Evolutionary conservation across 2,329 filamentous ascomycete species (phyloP).

Genomic region (Cordyceps cicadae): DNA sequence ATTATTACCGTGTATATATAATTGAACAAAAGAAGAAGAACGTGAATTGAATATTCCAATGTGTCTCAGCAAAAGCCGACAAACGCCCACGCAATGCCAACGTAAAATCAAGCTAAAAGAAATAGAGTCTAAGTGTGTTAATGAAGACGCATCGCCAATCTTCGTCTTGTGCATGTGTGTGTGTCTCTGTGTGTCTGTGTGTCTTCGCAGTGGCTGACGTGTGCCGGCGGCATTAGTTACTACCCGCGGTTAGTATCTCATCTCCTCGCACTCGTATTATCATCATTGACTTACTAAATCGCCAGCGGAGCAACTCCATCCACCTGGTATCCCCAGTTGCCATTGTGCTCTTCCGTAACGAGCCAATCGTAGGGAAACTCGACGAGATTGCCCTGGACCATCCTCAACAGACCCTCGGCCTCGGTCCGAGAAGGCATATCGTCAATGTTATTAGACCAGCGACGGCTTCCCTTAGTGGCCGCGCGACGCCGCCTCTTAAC

Average conservation of each 20-base stretch:
- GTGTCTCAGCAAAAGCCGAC: neutral
- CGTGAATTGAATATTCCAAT: neutral
- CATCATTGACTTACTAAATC: constrained; percentile 68
- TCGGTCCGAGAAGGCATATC: constrained; percentile 68
- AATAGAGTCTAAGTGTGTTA: neutral
- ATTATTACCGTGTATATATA: neutral
- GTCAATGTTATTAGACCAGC: constrained; percentile 54
- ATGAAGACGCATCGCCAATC: neutral
- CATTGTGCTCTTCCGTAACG: constrained; percentile 79
- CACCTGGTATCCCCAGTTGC: constrained; percentile 95
- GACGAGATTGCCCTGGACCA: constrained; percentile 83
- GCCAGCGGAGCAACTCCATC: constrained; percentile 93
- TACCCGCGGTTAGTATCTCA: neutral
- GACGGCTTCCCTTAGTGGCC: constrained; percentile 60
- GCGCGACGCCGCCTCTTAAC: constrained; percentile 57
- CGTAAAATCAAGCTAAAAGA: neutral
- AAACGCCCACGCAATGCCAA: constrained; percentile 6
- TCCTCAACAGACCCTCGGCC: constrained; percentile 69
- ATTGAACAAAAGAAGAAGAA: constrained; percentile 7
- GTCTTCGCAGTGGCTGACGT: neutral
- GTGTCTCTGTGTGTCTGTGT: neutral
- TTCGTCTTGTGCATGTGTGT: neutral
- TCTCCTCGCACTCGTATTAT: neutral
- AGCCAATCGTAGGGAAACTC: constrained; percentile 96
- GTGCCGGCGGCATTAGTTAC: neutral